A percentile compares a stretch with the other conserved stretches of the same genome.
These are phyloP conservation scores for Lipomyces orientalis DNA, from an alignment of 805 yeast species.

Conservation along the genomic window DNA sequence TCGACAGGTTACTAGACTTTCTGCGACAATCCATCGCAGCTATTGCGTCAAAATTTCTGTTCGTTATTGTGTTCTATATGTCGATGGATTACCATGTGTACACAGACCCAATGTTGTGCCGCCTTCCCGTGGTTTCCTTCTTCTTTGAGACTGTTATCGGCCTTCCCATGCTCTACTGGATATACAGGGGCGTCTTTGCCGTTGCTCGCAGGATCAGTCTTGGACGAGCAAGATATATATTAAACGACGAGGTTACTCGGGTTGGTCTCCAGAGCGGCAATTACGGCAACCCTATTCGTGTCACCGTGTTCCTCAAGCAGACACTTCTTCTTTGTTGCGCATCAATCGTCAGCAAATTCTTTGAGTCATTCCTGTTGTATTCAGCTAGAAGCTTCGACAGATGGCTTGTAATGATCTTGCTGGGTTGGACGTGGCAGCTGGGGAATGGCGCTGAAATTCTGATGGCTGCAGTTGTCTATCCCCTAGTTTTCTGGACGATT, in stretches of 20 bases:
- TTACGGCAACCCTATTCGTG: constrained; percentile 16
- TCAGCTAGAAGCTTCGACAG: background rate
- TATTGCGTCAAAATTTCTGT: background rate
- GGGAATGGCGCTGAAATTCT: constrained; percentile 27
- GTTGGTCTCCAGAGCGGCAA: constrained; percentile 18
- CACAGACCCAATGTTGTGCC: constrained; percentile 10
- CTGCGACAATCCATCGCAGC: constrained; percentile 6
- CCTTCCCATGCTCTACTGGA: constrained; percentile 13
- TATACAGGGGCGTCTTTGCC: constrained; percentile 2
- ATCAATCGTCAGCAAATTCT: constrained; percentile 11
- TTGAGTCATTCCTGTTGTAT: background rate
- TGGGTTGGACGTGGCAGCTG: constrained; percentile 24
- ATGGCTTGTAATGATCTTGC: constrained; percentile 4
- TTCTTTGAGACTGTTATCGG: constrained; percentile 22
- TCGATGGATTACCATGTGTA: background rate
- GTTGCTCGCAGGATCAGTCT: constrained; percentile 4
- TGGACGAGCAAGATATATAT: background rate
- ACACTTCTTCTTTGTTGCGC: constrained; percentile 21
- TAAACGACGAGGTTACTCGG: constrained; percentile 9
- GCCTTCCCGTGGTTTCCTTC: constrained; percentile 19
- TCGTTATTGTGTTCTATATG: background rate
- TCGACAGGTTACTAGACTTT: constrained; percentile 3
- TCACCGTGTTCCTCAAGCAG: constrained; percentile 17
- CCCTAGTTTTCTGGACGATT: constrained; percentile 18
- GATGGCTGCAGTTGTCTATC: constrained; percentile 21